phyloP scores from a whole-genome alignment of 345 rosid species.

The Corchorus olitorius region DNA sequence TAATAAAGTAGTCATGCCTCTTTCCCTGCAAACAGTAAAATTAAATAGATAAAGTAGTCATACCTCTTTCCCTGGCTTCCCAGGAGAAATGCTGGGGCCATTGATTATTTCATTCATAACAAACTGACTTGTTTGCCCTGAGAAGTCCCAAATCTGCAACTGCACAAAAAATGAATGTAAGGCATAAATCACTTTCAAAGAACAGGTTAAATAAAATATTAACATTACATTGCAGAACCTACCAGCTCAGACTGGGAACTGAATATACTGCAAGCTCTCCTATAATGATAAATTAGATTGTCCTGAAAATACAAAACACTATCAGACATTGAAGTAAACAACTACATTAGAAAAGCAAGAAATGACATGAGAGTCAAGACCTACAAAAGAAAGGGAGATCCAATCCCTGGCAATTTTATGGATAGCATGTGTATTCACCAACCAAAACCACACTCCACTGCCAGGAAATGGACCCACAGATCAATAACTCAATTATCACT shows the following conservation, averaged over 20 bases:
- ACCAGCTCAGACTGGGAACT: constrained; percentile 46
- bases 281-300: constrained; percentile 43
- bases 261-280: constrained; percentile 59
- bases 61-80: constrained; percentile 55
- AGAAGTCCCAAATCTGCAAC: constrained; percentile 69
- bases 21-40: constrained; percentile 24
- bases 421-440: constrained; percentile 21
- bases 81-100: constrained; percentile 29
- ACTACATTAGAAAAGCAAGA: constrained; percentile 8
- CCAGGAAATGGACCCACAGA: constrained; percentile 15
- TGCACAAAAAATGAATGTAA: constrained; percentile 33
- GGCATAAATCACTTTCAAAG: background rate
- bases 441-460: constrained; percentile 22
- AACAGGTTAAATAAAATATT: constrained; percentile 1
- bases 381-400: constrained; percentile 4
- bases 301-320: constrained; percentile 43
- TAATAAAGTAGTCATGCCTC: constrained; percentile 48
- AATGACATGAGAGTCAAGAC: constrained; percentile 15
- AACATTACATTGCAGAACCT: constrained; percentile 32
- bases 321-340: constrained; percentile 3
- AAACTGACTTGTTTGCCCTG: constrained; percentile 53
- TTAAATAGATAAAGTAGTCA: constrained; percentile 14
- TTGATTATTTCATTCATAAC: constrained; percentile 36
- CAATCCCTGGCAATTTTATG: constrained; percentile 5
- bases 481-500: constrained; percentile 16